Conservation (phyloP, 1,284 basidiomycete species). For the Ustilago hordei region DNA sequence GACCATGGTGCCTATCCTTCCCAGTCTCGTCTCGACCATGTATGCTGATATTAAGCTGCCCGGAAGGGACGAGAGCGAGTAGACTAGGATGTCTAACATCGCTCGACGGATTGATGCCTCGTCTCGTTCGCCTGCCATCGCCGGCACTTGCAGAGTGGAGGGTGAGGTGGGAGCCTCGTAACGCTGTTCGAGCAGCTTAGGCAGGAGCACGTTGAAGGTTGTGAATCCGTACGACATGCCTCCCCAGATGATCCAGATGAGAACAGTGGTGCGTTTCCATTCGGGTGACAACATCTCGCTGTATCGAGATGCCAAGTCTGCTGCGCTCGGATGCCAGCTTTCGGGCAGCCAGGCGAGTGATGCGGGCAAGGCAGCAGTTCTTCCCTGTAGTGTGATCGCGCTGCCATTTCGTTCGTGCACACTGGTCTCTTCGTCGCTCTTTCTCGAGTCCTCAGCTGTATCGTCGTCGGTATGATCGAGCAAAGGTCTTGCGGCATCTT, state of each 20-base stretch:
- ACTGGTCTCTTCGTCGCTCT: conserved; percentile 13
- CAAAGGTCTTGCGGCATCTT: conserved; percentile 11
- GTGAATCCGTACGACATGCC: conserved; percentile 77
- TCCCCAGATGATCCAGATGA: conserved; percentile 71
- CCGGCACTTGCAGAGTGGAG: background rate
- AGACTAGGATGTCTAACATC: conserved; percentile 57
- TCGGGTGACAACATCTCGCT: conserved; percentile 81
- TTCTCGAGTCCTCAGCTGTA: background rate
- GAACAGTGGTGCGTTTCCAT: conserved; percentile 83
- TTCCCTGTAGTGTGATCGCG: background rate
- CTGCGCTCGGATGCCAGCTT: conserved; percentile 36
- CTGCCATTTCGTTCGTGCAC: conserved; percentile 8
- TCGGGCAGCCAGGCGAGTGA: conserved; percentile 41
- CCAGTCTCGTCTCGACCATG: conserved; percentile 83
- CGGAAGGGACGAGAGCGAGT: conserved; percentile 60
- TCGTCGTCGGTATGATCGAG: conserved; percentile 6
- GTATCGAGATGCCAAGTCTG: conserved; percentile 75
- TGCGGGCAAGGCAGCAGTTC: conserved; percentile 12
- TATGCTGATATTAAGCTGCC: conserved; percentile 82
- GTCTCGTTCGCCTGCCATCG: conserved; percentile 10
- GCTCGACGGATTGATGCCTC: conserved; percentile 38
- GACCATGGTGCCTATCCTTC: conserved; percentile 77
- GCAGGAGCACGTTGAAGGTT: conserved; percentile 97
- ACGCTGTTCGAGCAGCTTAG: conserved; percentile 77
- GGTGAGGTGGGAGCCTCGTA: conserved; percentile 18